Conservation (phyloP, 163 green algal species). For the Smithsoniella earleae region DNA sequence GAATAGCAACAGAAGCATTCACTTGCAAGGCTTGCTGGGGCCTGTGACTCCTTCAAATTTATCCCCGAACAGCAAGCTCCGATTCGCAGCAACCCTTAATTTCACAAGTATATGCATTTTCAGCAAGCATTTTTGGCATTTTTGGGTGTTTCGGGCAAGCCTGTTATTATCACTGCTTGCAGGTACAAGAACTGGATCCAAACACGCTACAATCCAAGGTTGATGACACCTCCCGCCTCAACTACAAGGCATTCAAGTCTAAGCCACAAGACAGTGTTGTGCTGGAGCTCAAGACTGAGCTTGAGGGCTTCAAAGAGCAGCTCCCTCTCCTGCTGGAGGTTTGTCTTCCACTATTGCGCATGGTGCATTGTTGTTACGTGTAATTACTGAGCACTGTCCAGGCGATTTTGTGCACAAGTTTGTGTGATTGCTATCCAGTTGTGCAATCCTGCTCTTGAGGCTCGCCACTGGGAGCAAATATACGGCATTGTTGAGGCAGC, state of each 20-base stretch:
- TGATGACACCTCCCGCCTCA: constrained; percentile 33
- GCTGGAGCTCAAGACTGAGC: constrained; percentile 42
- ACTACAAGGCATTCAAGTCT: constrained; percentile 57
- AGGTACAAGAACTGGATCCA: constrained; percentile 36
- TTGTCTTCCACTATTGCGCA: constrained; percentile 15
- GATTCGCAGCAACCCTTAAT: neutral
- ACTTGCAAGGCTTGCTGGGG: no score
- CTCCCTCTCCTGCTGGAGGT: constrained; percentile 48
- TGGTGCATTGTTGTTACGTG: no score
- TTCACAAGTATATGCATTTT: neutral
- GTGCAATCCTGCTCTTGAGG: constrained; percentile 53
- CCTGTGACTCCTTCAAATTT: no score
- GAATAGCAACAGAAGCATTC: no score
- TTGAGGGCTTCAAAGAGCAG: constrained; percentile 55
- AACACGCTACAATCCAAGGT: constrained; percentile 41
- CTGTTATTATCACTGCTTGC: neutral
- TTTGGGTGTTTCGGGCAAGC: neutral
- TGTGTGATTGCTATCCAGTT: constrained; percentile 34
- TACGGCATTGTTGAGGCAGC: constrained; percentile 38
- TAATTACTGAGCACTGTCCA: no score
- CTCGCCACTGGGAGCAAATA: constrained; percentile 56
- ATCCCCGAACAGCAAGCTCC: no score
- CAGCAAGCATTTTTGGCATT: neutral
- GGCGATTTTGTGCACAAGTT: neutral
- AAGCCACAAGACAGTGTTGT: constrained; percentile 51